Evolutionary conservation across 257 asterid species (phyloP).

Genomic region (Rubia yunnanensis): DNA sequence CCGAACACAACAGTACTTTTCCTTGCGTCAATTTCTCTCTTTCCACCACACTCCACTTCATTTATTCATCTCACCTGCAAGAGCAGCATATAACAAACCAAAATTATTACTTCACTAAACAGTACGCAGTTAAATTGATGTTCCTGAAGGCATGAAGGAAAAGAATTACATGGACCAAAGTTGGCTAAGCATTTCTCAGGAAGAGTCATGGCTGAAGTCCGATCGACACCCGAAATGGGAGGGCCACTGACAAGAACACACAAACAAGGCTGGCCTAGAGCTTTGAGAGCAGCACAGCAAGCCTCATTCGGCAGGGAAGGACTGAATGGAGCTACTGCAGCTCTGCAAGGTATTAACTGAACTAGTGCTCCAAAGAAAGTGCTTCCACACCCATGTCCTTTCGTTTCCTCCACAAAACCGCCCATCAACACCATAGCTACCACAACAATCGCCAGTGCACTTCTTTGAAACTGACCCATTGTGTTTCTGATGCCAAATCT

Average conservation of each 20-base stretch:
- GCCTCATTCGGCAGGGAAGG: slow-evolving; percentile 63
- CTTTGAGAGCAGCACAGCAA: slow-evolving; percentile 75
- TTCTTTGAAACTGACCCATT: slow-evolving; percentile 28
- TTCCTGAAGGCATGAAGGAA: background rate
- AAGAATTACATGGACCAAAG: slow-evolving; percentile 68
- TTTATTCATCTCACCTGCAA: slow-evolving; percentile 44
- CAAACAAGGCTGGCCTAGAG: slow-evolving; percentile 90
- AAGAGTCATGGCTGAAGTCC: slow-evolving; percentile 70
- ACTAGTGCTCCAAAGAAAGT: slow-evolving; percentile 70
- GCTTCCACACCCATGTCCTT: slow-evolving; percentile 49
- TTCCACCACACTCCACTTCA: slow-evolving; percentile 9
- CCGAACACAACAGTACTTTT: slow-evolving; percentile 11
- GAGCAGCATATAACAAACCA: background rate
- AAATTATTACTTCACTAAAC: background rate
- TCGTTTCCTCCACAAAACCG: slow-evolving; percentile 25
- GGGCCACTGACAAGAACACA: slow-evolving; percentile 91
- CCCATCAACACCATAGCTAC: slow-evolving; percentile 21
- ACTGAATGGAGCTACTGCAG: slow-evolving; percentile 70
- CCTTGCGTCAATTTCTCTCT: slow-evolving; percentile 17
- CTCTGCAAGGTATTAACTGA: slow-evolving; percentile 84
- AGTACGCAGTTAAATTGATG: background rate
- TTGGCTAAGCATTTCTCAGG: slow-evolving; percentile 76
- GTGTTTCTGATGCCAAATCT: background rate
- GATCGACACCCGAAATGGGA: slow-evolving; percentile 81
- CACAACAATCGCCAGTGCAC: slow-evolving; percentile 9